Evolutionary conservation across 2,329 filamentous ascomycete species (phyloP).

Genomic region (Talaromyces sp.): DNA sequence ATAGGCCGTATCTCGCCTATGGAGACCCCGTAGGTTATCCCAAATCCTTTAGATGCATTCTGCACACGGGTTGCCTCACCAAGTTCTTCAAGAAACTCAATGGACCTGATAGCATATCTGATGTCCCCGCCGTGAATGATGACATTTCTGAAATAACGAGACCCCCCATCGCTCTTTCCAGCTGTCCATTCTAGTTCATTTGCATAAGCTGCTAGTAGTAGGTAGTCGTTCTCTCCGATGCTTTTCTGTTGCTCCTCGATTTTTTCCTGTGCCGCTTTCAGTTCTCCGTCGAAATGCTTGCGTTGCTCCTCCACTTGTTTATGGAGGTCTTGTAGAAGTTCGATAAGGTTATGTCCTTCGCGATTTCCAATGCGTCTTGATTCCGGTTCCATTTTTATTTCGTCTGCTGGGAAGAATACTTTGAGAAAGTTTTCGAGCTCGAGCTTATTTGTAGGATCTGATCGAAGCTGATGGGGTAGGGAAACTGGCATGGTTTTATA

Average conservation of each 20-base stretch:
- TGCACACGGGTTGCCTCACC: background rate
- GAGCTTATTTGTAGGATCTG: background rate
- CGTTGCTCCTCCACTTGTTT: constrained; percentile 1
- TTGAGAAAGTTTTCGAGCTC: constrained; percentile 6
- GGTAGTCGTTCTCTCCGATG: background rate
- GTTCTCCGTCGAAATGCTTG: background rate
- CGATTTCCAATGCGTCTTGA: background rate
- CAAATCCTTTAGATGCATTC: background rate
- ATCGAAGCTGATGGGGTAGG: background rate
- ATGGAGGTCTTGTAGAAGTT: background rate
- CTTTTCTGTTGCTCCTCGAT: background rate
- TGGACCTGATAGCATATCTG: background rate
- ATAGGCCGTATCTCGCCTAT: background rate
- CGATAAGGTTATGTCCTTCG: background rate
- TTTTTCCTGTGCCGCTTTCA: background rate
- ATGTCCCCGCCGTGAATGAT: background rate
- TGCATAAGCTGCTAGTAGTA: background rate
- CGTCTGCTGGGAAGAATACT: background rate
- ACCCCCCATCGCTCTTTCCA: background rate
- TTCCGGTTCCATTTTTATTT: background rate
- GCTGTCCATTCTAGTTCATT: background rate
- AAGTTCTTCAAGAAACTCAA: background rate
- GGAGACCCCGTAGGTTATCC: background rate
- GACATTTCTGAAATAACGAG: background rate
- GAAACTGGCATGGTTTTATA: constrained; percentile 3